Base-by-base conservation (phyloP, 768 basidiomycete species). In the Pleurotus tuoliensis region DNA sequence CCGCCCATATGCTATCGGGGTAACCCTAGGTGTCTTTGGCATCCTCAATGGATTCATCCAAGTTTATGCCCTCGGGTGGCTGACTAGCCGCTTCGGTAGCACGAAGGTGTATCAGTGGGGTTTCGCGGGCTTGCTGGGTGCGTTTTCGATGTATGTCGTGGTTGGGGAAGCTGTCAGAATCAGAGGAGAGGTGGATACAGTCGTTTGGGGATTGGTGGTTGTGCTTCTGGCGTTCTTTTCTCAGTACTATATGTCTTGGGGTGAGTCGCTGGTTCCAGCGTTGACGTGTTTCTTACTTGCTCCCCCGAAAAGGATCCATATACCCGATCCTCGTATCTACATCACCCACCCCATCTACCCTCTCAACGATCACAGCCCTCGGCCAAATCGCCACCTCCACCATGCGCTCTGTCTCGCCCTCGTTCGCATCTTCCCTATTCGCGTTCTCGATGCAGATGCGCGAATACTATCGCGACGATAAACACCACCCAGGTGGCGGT, bases 1-100 rank as follows among this genome's bases (percentile, higher is more conserved):
- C 25, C 67, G 72, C 34, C 87, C 90, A 1, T 75, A 79, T 1
- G 69, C 67, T 11, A 92, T 92, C 44, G 90, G 90, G 3, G 77
- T 78, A 48, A 81, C 87, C 52, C 69, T 83, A 25, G 72, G 78
- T 5, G 47, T 64, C 4, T 79, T 74, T 56, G 83, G 83, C 4
- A 59, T 82, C 16, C 55, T 76, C 38, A 82, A 79, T 45, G 83
- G 82, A 4, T n/a, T 76, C 20, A 71, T 81, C 64, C 79, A 83
- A 62, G 60, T 81, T 18, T 69, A 76, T 48, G 73, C 72, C 68
- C 83, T 82, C 61, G 74, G 79, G 4, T 62, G 66, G 41, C 59
- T 82, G 25, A 72, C 81, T 38, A 69, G 76, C 30, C 68, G 73
- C 2, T 76, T 76, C 27, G 84, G 84, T 9, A 34, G 77, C 50